phyloP scores from a whole-genome alignment of 2,329 filamentous ascomycete genomes.

The Xylaria sp. region DNA sequence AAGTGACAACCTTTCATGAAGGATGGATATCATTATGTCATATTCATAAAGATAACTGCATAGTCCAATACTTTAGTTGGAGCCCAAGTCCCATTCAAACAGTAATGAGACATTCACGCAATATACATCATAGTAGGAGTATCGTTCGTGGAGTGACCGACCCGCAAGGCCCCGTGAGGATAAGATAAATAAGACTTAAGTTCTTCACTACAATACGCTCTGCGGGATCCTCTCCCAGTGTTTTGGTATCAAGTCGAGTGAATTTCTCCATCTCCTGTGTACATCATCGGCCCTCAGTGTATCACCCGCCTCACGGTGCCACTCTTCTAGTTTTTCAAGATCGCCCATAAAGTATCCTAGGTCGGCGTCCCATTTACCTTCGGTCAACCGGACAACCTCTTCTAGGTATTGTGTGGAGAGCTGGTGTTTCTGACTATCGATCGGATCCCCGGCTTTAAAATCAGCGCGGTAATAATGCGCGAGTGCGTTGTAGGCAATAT shows the following conservation, averaged over 20 bases:
- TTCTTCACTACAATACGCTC: slow-evolving; percentile 13
- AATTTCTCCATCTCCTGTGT: slow-evolving; percentile 32
- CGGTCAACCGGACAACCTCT: slow-evolving; percentile 34
- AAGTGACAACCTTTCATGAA: background rate
- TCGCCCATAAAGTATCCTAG: slow-evolving; percentile 40
- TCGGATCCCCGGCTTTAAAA: slow-evolving; percentile 29
- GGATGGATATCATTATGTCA: background rate
- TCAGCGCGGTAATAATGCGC: slow-evolving; percentile 36
- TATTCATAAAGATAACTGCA: background rate
- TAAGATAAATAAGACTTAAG: background rate
- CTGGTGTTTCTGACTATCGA: slow-evolving; percentile 27
- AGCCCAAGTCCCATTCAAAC: background rate
- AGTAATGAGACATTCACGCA: background rate
- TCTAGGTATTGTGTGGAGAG: slow-evolving; percentile 37
- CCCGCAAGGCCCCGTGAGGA: background rate
- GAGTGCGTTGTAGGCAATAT: slow-evolving; percentile 36
- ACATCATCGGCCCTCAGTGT: slow-evolving; percentile 29
- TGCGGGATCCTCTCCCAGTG: slow-evolving; percentile 32
- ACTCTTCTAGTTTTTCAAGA: slow-evolving; percentile 36
- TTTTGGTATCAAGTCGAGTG: slow-evolving; percentile 36
- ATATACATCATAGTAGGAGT: background rate
- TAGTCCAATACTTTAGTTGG: background rate
- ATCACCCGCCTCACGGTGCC: slow-evolving; percentile 39
- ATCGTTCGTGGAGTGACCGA: background rate
- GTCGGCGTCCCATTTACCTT: slow-evolving; percentile 39